Evolutionary conservation across 345 rosid species (phyloP), one percentile per base, ranked within the genome.

Genomic region (Crucihimalaya himalaica): DNA sequence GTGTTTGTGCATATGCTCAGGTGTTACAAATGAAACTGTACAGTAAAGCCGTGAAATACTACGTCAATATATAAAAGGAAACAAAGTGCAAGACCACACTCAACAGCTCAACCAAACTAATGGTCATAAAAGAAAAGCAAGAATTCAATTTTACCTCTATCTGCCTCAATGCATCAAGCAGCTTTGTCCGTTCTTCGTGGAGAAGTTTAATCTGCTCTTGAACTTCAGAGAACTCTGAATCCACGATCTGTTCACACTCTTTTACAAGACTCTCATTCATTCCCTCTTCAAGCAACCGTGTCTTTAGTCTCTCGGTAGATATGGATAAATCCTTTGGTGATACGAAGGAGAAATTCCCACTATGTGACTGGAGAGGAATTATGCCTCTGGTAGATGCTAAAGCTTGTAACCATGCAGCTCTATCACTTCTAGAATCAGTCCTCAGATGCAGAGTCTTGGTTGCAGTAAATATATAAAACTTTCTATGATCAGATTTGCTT

Each of bases 401-500:
- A 70, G 94, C 98, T 80, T 88, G 98, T 35, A 95, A 78, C 99
- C 99, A 95, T 78, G 96, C 97, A 57, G 79, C 87, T 68, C 99
- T 84, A 78, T 95, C 98, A 61, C 82, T 77, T 65, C 68, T 90
- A 14, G 97, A 88, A 74, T 85, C 89, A 69, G 97, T 90, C 80
- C 98, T 90, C 79, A 95, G 74, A 83, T 95, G 99, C 73, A 95
- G 92, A 21, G 98, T 95, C 80, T 92, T 95, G 58, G 91, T 92
- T 37, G 97, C 94, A 72, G 98, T 92, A 71, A 90, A 86, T 71
- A 95, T 88, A 83, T 93, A 93, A 74, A 93, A 93, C 66, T 86
- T 84, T 84, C 87, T 79, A 66, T 87, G 89, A 65, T 95, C 99
- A 23, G 98, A 92, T 79, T 84, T 95, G 92, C 99, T 90, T 83